Conservation (phyloP, 1,139 yeast species). For the Candida glucosophila region DNA sequence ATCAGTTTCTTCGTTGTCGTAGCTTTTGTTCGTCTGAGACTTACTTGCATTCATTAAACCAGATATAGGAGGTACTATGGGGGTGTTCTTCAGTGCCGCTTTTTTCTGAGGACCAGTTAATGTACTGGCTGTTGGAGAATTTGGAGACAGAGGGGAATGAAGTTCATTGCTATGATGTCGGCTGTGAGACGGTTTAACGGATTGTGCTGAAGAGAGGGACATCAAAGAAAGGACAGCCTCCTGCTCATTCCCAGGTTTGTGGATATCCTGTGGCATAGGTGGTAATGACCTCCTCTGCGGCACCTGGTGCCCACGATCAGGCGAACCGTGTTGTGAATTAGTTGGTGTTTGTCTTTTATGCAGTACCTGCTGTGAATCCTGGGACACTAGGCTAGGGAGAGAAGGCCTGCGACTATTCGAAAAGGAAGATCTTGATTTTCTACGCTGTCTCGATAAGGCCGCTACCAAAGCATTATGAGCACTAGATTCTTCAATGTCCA, state of each 20-base stretch:
- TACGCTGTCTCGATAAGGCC: conserved; percentile 24
- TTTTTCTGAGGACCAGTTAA: conserved; percentile 9
- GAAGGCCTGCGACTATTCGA: conserved; percentile 5
- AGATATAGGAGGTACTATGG: conserved; percentile 25
- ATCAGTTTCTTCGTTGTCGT: not conserved
- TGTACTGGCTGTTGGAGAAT: conserved; percentile 16
- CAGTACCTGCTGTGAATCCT: conserved; percentile 1
- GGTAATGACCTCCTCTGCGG: conserved; percentile 18
- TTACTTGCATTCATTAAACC: conserved; percentile 12
- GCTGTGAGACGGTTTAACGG: conserved; percentile 23
- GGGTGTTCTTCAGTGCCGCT: conserved; percentile 7
- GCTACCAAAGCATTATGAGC: conserved; percentile 39
- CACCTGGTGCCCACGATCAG: conserved; percentile 1
- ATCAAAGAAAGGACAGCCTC: conserved; percentile 38
- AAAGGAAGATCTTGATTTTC: conserved; percentile 14
- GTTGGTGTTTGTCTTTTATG: conserved; percentile 1
- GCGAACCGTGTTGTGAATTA: not conserved
- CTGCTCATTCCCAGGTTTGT: conserved; percentile 20
- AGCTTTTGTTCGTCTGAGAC: not conserved
- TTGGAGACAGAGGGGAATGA: conserved; percentile 14
- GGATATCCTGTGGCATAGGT: conserved; percentile 7
- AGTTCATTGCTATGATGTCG: conserved; percentile 23
- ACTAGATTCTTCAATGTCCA: conserved; percentile 31
- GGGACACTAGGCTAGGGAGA: no score
- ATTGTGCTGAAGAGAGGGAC: conserved; percentile 38